phyloP scores from a whole-genome alignment of 1,139 yeast genomes.

The Taphrina communis region DNA sequence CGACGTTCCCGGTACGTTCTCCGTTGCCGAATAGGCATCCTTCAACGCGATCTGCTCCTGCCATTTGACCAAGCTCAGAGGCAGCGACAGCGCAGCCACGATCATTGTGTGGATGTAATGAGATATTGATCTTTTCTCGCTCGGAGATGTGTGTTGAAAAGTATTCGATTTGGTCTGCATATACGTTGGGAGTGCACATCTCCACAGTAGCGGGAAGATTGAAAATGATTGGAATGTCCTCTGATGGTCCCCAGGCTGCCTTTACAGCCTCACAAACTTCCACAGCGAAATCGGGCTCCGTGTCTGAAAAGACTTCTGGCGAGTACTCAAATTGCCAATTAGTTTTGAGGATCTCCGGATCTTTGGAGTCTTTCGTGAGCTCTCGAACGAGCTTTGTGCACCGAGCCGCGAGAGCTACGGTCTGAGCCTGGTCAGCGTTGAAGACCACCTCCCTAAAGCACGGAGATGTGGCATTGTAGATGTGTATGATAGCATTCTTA shows the following conservation, averaged over 20 bases:
- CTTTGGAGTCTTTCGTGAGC: conserved; percentile 78
- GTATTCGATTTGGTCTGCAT: conserved; percentile 95
- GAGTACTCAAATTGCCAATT: conserved; percentile 91
- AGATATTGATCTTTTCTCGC: conserved; percentile 84
- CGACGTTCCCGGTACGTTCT: conserved; percentile 98
- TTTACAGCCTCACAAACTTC: conserved; percentile 95
- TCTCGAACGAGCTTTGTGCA: conserved; percentile 79
- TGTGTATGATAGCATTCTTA: conserved; percentile 85
- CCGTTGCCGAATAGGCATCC: conserved; percentile 98
- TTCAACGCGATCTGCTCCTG: conserved; percentile 97
- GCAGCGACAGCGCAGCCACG: conserved; percentile 99
- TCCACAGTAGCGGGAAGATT: conserved; percentile 99
- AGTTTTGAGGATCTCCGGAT: conserved; percentile 72
- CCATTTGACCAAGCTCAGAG: conserved; percentile 88
- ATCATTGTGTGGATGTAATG: conserved; percentile 95
- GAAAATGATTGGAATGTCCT: conserved; percentile 84
- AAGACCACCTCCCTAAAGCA: conserved; percentile 90
- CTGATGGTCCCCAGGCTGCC: conserved; percentile 87
- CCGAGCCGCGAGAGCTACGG: conserved; percentile 78
- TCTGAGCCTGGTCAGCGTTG: conserved; percentile 79
- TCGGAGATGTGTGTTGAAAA: conserved; percentile 77
- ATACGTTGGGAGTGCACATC: conserved; percentile 89
- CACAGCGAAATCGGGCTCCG: conserved; percentile 80
- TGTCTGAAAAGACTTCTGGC: conserved; percentile 93
- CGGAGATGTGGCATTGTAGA: conserved; percentile 90